A percentile compares a stretch with the other conserved stretches of the same genome.
These are phyloP conservation scores for Erysiphe pulchra DNA, from an alignment of 2,329 filamentous ascomycete species.

Conservation along the genomic window DNA sequence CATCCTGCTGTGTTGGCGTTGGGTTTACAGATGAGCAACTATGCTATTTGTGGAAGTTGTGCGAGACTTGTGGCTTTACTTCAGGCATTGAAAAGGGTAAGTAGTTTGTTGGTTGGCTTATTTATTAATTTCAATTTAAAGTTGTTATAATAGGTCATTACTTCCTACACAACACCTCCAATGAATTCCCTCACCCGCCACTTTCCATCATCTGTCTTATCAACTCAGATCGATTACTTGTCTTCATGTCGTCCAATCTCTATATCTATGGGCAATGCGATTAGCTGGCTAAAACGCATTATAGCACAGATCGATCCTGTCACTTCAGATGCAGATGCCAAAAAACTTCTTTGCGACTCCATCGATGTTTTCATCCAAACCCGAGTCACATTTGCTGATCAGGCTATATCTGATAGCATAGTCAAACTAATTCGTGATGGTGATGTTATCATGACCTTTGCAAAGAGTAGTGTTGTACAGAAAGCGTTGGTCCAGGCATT, in stretches of 20 bases:
- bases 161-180: conserved; percentile 71
- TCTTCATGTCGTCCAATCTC: conserved; percentile 86
- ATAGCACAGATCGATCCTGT: conserved; percentile 80
- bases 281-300: conserved; percentile 78
- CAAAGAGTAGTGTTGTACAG: conserved; percentile 66
- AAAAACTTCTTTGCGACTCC: conserved; percentile 47
- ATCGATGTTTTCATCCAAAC: conserved; percentile 84
- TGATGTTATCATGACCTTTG: conserved; percentile 69
- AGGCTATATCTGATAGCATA: conserved; percentile 58
- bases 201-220: conserved; percentile 72
- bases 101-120: conserved; percentile 6
- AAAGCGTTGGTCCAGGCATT: conserved; percentile 53
- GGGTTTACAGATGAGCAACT: conserved; percentile 62
- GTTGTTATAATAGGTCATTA: conserved; percentile 39
- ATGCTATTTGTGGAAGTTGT: conserved; percentile 71
- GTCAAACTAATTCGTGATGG: conserved; percentile 50
- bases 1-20: conserved; percentile 67
- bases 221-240: conserved; percentile 85
- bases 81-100: conserved; percentile 65
- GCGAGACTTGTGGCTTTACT: conserved; percentile 70
- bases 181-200: conserved; percentile 71
- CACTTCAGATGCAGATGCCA: conserved; percentile 56
- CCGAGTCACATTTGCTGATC: conserved; percentile 65
- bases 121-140: conserved; percentile 2
- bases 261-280: conserved; percentile 91